Conservation (phyloP, 192 early-diverging fungal genomes). For the Coemansia sp. region DNA sequence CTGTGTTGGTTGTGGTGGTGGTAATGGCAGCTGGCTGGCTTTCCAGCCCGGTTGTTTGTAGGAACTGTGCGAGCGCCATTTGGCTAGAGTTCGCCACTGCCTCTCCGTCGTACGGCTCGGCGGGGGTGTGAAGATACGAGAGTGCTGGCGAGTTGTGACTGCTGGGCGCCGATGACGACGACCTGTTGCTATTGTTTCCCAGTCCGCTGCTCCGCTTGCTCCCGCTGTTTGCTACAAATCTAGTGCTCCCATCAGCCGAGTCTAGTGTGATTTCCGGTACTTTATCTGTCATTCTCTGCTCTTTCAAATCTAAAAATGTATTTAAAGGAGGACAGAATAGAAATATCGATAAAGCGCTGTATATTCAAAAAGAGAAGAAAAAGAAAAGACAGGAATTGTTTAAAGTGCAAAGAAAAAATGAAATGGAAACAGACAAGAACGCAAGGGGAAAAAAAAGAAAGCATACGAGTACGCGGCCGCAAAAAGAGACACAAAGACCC, state of each 20-base stretch:
- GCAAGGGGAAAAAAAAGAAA: neutral
- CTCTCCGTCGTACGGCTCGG: slow-evolving; percentile 37
- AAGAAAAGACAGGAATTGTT: neutral
- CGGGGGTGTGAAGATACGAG: slow-evolving; percentile 38
- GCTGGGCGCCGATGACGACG: neutral
- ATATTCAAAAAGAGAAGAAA: neutral
- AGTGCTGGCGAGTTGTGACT: slow-evolving; percentile 3
- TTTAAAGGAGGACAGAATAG: neutral
- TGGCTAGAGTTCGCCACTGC: neutral
- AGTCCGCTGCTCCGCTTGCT: neutral
- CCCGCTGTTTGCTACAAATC: neutral
- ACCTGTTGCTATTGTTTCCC: neutral
- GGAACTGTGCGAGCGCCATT: neutral
- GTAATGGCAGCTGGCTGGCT: neutral
- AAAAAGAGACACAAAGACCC: neutral
- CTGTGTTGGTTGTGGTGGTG: too few relatives aligned
- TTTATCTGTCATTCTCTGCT: neutral
- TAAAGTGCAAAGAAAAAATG: slow-evolving; percentile 3
- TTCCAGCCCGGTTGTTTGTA: neutral
- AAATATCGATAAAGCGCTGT: neutral
- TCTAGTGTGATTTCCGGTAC: neutral
- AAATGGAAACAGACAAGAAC: neutral
- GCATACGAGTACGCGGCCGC: neutral
- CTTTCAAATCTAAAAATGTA: neutral
- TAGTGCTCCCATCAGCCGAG: neutral